These are phyloP conservation scores for Annulohypoxylon stygium DNA, from an alignment of 495 filamentous ascomycete genomes.

Conservation along the genomic window DNA sequence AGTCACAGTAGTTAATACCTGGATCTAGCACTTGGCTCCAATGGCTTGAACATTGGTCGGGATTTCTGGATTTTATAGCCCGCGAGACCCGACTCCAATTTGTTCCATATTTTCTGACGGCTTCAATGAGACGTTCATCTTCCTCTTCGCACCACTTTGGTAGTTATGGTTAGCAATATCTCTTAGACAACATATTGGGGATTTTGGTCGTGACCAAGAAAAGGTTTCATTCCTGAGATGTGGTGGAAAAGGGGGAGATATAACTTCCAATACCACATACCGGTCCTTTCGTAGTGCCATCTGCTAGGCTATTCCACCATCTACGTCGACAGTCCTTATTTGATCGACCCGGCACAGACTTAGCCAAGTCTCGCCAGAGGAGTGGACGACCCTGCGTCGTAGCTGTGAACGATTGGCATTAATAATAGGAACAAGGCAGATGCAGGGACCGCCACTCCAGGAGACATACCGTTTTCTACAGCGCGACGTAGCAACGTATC, in stretches of 20 bases:
- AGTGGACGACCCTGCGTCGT: constrained; percentile 8
- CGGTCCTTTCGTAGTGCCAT: constrained; percentile 58
- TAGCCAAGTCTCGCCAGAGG: constrained; percentile 16
- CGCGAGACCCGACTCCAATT: constrained; percentile 13
- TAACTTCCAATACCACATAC: background rate
- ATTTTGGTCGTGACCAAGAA: background rate
- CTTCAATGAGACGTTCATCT: constrained; percentile 52
- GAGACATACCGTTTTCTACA: constrained; percentile 2
- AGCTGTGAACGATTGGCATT: background rate
- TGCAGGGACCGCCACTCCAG: background rate
- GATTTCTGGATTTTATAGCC: constrained; percentile 7
- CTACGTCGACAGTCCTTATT: constrained; percentile 61
- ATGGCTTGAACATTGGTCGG: constrained; percentile 15
- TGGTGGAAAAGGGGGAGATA: background rate
- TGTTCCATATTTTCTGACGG: constrained; percentile 52
- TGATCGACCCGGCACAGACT: constrained; percentile 10
- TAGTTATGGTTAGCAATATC: background rate
- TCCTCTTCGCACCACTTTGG: constrained; percentile 54
- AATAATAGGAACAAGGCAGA: background rate
- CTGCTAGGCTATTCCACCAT: constrained; percentile 58
- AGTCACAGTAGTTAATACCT: constrained; percentile 12
- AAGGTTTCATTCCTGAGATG: background rate
- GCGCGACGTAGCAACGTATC: constrained; percentile 4
- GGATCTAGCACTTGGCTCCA: constrained; percentile 16
- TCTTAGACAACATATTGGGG: background rate